phyloP scores from a whole-genome alignment of 2,329 filamentous ascomycete species.

The Botrytis cinerea region DNA sequence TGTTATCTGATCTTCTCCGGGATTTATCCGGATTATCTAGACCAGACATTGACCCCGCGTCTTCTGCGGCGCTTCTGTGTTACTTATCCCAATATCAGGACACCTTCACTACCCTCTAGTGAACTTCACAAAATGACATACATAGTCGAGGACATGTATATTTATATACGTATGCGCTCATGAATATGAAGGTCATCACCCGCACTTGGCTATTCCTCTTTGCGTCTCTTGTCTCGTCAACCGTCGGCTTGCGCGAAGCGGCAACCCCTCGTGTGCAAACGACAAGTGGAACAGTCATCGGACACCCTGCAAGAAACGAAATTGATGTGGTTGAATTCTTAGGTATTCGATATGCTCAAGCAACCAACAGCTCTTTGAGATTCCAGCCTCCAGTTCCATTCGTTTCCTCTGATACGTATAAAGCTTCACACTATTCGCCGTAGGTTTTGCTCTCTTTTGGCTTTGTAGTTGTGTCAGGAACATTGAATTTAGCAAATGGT shows the following conservation, averaged over 20 bases:
- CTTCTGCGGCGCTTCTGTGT: not conserved
- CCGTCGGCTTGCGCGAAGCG: too few relatives aligned
- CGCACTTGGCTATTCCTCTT: not conserved
- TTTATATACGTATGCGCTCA: not conserved
- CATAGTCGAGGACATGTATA: not conserved
- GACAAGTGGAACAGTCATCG: conserved; percentile 35
- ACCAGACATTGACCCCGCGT: not conserved
- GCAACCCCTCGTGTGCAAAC: conserved; percentile 29
- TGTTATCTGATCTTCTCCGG: not conserved
- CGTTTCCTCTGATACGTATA: not conserved
- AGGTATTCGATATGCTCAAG: conserved; percentile 46
- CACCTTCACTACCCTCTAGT: not conserved
- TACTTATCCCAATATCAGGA: not conserved
- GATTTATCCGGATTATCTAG: not conserved
- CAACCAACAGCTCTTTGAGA: conserved; percentile 44
- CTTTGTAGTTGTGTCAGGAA: not conserved
- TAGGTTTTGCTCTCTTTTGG: conserved; percentile 6
- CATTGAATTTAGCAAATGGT: too few relatives aligned
- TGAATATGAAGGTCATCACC: not conserved
- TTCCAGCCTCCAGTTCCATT: conserved; percentile 38
- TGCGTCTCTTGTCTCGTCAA: not conserved
- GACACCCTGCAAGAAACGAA: conserved; percentile 31
- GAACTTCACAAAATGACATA: not conserved
- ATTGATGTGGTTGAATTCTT: conserved; percentile 42
- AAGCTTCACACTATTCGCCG: not conserved